phyloP scores from a whole-genome alignment of 116 monocot species.

The Posidonia oceanica region DNA sequence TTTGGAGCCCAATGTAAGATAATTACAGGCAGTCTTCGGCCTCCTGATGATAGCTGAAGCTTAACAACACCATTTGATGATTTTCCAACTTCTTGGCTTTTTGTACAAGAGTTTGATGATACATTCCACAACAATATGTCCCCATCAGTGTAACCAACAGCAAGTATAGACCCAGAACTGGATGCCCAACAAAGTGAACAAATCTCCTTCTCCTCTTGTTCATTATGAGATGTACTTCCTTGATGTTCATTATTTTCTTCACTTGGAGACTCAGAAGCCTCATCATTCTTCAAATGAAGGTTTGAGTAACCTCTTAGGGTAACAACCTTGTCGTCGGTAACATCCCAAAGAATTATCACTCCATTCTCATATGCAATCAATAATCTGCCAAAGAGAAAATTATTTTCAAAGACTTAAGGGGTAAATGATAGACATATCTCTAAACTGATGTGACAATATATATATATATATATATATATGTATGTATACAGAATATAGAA shows the following conservation, averaged over 20 bases:
- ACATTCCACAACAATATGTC: conserved; percentile 90
- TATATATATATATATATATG: neutral
- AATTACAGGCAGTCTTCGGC: conserved; percentile 84
- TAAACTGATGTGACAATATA: neutral
- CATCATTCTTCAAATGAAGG: conserved; percentile 47
- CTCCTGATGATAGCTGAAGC: conserved; percentile 76
- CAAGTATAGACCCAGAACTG: conserved; percentile 42
- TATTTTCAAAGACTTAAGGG: neutral
- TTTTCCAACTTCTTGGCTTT: conserved; percentile 26
- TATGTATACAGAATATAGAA: neutral
- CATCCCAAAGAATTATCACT: conserved; percentile 83
- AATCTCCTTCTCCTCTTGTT: conserved; percentile 63
- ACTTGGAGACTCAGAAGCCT: conserved; percentile 12
- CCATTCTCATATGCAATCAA: conserved; percentile 91
- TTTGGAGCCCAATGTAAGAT: conserved; percentile 78
- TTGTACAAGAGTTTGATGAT: conserved; percentile 22
- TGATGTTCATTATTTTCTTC: conserved; percentile 13
- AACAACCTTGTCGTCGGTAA: conserved; percentile 39
- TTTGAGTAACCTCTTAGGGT: conserved; percentile 43
- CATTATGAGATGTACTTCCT: conserved; percentile 19
- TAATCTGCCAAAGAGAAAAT: conserved; percentile 40
- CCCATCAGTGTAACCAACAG: conserved; percentile 88
- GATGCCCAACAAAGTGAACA: conserved; percentile 93
- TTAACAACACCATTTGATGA: conserved; percentile 63
- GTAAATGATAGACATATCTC: neutral